Base-by-base conservation (phyloP, 2,329 filamentous ascomycete species). In the Exophiala lecanii-corni region DNA sequence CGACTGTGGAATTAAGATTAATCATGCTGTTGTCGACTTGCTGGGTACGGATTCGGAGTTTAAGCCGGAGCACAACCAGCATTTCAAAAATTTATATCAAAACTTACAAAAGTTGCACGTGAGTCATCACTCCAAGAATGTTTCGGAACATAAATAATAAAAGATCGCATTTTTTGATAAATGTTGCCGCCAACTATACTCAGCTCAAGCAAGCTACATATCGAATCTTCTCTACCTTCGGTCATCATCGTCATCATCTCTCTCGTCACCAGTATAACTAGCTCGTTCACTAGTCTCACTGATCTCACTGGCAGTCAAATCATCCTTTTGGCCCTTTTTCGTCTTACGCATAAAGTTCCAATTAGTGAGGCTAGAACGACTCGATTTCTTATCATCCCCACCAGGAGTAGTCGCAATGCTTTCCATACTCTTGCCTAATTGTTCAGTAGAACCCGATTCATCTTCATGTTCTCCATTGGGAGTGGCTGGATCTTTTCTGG, bases 341-440 rank as follows among this genome's bases (percentile, higher is more conserved):
- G 36, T 51, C 57, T 71, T 73, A 40, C 70, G 64, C 49, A 67
- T 67, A 39, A 73, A 72, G 40, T 58, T 62, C 53, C 70, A 70
- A 31, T 47, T 53, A 18, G 66, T 67, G 12, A 72, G 58, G 39
- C 68, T 70, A 41, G 64, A 65, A 40, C 69, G 62, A 18, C 58
- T 67, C 5, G 60, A 63, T 45, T 64, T 67, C 44, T 71, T 69
- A 4, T 60, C 63, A 12, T 68, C 68, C n/a, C 61, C 59, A 19
- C 43, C 50, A 5, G 48, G 48, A 9, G 50, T 57, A 10, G 46
- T 53, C 10, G 51, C 45, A 3, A 36, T 50, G 30, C 53, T 56
- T 36, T 57, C 55, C 28, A 56, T n/a, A 45, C 54, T 56, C 30
- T 48, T 54, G 12, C 53, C 53, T 6, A 57, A 45, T 30, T 57